These are phyloP conservation scores for Bacterosira constricta DNA, from an alignment of 108 stramenopile species.

Conservation along the genomic window DNA sequence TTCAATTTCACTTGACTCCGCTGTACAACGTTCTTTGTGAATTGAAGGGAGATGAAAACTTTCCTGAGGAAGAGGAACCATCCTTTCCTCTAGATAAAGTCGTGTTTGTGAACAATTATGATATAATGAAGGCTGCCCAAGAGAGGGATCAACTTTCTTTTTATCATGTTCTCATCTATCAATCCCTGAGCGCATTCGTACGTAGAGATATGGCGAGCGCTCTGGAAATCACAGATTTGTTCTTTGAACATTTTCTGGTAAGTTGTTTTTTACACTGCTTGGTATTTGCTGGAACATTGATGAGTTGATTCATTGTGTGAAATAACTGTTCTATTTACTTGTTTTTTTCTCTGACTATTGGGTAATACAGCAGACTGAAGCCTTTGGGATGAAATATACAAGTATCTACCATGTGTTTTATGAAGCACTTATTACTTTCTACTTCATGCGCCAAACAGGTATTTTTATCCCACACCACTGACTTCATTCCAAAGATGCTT, in stretches of 20 bases:
- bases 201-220: constrained; percentile 2
- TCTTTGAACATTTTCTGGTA: not conserved
- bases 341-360: no score
- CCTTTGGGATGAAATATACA: not conserved
- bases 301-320: no score
- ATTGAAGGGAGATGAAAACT: not conserved
- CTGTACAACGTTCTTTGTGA: not conserved
- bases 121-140: not conserved
- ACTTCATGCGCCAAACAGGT: constrained; percentile 13
- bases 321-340: no score
- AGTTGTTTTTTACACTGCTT: no score
- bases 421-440: constrained; percentile 6
- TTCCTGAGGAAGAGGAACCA: not conserved
- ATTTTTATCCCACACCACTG: not conserved
- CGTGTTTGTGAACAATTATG: not conserved
- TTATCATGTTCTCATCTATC: not conserved
- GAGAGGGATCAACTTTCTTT: not conserved
- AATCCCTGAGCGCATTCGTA: not conserved
- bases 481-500: not conserved
- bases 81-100: not conserved
- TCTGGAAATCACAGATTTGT: not conserved
- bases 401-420: not conserved
- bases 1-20: not conserved
- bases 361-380: no score
- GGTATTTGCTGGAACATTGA: no score